Conservation (phyloP, 305 asterid genomes). For the Solanum hybrid region DNA sequence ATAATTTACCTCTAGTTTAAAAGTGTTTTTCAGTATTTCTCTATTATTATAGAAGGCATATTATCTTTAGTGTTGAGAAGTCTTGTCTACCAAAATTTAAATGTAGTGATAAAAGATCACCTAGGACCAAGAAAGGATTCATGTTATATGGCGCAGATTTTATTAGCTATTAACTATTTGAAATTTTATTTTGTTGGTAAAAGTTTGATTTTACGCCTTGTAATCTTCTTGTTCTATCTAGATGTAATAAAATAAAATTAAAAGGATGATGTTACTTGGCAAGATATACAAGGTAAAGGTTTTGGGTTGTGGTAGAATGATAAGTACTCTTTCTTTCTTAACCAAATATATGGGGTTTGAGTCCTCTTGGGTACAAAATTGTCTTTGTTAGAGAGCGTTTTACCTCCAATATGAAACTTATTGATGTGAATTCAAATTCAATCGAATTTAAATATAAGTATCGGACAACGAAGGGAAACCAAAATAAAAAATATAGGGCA, state of each 20-base stretch:
- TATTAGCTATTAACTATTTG: not conserved
- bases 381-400: rapidly evolving
- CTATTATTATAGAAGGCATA: not conserved
- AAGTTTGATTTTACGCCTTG: not conserved
- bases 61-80: not conserved
- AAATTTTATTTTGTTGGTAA: not conserved
- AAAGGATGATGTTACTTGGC: not conserved
- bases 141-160: not conserved
- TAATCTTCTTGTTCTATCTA: not conserved
- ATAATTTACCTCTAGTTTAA: no score
- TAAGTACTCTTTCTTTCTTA: no score
- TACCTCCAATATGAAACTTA: no score
- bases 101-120: not conserved
- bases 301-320: rapidly evolving
- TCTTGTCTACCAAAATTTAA: not conserved
- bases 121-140: not conserved
- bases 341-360: rapidly evolving
- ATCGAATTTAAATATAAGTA: no score
- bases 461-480: rapidly evolving
- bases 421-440: no score
- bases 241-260: not conserved
- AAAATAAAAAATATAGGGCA: no score
- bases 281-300: not conserved
- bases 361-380: rapidly evolving
- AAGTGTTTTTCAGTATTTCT: no score